Conservation (phyloP, 2,329 filamentous ascomycete genomes). For the Cladosporium sp. region DNA sequence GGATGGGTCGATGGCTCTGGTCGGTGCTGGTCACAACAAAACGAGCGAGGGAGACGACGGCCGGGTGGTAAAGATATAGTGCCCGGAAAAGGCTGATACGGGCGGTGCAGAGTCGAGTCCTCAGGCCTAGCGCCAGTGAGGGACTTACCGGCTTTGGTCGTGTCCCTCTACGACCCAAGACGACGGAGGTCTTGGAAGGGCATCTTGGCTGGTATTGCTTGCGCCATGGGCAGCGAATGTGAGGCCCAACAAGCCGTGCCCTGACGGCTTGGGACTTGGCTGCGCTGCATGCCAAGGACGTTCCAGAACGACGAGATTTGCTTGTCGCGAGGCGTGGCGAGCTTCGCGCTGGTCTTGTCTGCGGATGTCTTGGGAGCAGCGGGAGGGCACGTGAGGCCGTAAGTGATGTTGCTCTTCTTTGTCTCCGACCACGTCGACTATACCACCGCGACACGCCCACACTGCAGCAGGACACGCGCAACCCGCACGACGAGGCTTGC, state of each 20-base stretch:
- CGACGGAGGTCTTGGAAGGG: neutral
- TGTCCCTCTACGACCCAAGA: neutral
- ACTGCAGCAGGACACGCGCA: neutral
- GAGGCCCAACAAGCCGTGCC: conserved; percentile 2
- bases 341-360: neutral
- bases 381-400: neutral
- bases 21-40: neutral
- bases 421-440: neutral
- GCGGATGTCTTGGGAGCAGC: neutral
- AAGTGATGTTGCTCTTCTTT: no score
- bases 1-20: neutral
- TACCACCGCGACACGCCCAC: neutral
- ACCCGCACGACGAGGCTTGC: neutral
- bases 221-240: neutral
- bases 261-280: conserved; percentile 6
- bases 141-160: neutral
- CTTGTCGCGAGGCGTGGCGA: conserved; percentile 3
- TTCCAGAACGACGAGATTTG: neutral
- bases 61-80: neutral
- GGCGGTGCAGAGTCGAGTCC: neutral
- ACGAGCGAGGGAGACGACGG: neutral
- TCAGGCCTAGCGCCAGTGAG: neutral
- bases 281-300: conserved; percentile 2
- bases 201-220: neutral
- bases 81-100: neutral